These are phyloP conservation scores for Tuber melanosporum DNA, from an alignment of 495 filamentous ascomycete species.

Conservation along the genomic window DNA sequence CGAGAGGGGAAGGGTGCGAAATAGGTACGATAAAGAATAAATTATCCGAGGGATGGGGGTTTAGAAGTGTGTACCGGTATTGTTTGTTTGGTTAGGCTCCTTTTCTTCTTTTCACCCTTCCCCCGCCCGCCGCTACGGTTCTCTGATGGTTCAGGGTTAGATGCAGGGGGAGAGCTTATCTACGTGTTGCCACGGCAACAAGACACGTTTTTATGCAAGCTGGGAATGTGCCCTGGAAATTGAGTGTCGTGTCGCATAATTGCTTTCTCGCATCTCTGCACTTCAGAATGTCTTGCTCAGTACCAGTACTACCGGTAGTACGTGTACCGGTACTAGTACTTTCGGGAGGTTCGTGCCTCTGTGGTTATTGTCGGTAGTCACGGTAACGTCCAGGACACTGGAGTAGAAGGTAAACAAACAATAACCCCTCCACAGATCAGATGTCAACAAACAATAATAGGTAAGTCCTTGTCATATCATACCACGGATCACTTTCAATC, in stretches of 20 bases:
- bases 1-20: background rate
- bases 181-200: background rate
- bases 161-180: slow-evolving; percentile 5
- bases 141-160: background rate
- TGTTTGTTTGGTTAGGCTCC: slow-evolving; percentile 2
- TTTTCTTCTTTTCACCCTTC: background rate
- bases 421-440: background rate
- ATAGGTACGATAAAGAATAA: background rate
- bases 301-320: no score
- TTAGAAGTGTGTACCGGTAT: background rate
- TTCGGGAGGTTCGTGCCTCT: background rate
- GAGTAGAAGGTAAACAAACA: background rate
- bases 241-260: background rate
- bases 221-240: background rate
- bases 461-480: background rate
- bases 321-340: no score
- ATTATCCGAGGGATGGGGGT: background rate
- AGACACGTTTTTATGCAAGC: slow-evolving; percentile 2
- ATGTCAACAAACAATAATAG: background rate
- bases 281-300: background rate
- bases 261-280: background rate
- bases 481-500: background rate
- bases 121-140: background rate
- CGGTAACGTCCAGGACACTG: background rate
- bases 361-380: background rate